These are phyloP conservation scores for Naganishia sp. DNA, from an alignment of 1,284 basidiomycete species.

Conservation along the genomic window DNA sequence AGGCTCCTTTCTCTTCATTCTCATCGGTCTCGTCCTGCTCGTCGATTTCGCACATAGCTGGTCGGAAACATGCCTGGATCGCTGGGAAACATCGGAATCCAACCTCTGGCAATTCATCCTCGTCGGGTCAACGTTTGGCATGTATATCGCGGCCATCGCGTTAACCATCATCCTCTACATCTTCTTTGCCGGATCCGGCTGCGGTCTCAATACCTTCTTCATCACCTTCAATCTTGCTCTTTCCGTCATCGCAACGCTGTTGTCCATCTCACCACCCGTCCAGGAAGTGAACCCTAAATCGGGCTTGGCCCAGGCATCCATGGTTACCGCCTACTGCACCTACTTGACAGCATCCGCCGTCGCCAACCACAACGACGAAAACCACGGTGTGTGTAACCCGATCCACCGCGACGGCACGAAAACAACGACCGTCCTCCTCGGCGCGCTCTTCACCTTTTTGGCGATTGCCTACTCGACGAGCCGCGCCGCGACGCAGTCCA, in stretches of 20 bases:
- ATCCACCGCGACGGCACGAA: constrained; percentile 68
- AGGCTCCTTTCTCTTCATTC: constrained; percentile 89
- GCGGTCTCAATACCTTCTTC: constrained; percentile 87
- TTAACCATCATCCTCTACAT: constrained; percentile 85
- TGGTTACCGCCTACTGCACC: constrained; percentile 96
- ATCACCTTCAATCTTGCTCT: constrained; percentile 90
- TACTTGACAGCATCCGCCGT: constrained; percentile 94
- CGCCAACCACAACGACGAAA: constrained; percentile 77
- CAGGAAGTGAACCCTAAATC: constrained; percentile 94
- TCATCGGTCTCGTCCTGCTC: constrained; percentile 92
- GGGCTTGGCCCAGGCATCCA: constrained; percentile 90
- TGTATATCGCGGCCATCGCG: constrained; percentile 80
- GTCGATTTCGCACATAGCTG: constrained; percentile 99
- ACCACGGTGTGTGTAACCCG: constrained; percentile 77
- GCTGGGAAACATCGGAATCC: constrained; percentile 84
- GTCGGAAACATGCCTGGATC: constrained; percentile 94
- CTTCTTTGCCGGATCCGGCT: constrained; percentile 85
- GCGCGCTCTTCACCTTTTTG: constrained; percentile 93
- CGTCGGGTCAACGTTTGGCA: constrained; percentile 84
- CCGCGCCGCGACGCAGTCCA: constrained; percentile 90
- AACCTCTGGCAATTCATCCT: constrained; percentile 96
- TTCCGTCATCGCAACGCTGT: constrained; percentile 74
- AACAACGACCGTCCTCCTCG: constrained; percentile 84
- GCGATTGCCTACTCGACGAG: constrained; percentile 98
- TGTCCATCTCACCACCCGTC: constrained; percentile 81